These are phyloP conservation scores for Pseudogymnoascus sp. DNA, from an alignment of 2,329 filamentous ascomycete species.

Conservation along the genomic window DNA sequence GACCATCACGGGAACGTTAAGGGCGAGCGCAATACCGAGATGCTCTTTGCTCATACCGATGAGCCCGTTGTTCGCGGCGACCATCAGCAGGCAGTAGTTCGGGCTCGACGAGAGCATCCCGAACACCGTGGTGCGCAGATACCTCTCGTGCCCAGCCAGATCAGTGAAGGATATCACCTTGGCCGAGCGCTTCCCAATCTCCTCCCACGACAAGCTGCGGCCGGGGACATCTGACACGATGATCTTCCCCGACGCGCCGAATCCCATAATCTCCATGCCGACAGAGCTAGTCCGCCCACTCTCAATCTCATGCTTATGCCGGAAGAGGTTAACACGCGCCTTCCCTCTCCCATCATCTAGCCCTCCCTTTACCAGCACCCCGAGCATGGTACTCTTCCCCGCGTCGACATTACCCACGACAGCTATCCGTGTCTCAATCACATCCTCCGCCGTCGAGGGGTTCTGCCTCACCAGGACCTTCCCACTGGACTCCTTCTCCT, in stretches of 20 bases:
- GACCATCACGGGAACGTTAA: constrained; percentile 97
- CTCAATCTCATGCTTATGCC: constrained; percentile 97
- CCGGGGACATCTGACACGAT: constrained; percentile 75
- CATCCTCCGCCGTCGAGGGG: constrained; percentile 68
- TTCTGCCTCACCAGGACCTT: constrained; percentile 75
- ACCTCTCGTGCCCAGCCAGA: constrained; percentile 89
- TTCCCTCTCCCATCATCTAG: constrained; percentile 91
- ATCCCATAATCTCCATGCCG: constrained; percentile 98
- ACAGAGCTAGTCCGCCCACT: constrained; percentile 92
- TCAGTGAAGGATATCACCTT: constrained; percentile 98
- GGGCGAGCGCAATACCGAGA: constrained; percentile 81
- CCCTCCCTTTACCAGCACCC: constrained; percentile 89
- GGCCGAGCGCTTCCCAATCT: constrained; percentile 87
- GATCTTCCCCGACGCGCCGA: constrained; percentile 77
- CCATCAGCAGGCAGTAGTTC: constrained; percentile 97
- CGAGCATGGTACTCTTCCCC: constrained; percentile 92
- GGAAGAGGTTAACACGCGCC: constrained; percentile 89
- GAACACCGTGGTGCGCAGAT: constrained; percentile 92
- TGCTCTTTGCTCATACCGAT: constrained; percentile 99
- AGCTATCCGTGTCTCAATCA: constrained; percentile 92
- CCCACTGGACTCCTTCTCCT: constrained; percentile 68
- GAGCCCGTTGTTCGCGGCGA: constrained; percentile 92
- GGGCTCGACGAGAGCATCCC: constrained; percentile 89
- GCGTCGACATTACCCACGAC: constrained; percentile 98
- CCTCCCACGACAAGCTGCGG: constrained; percentile 88